Evolutionary conservation across 192 early-diverging fungal genomes (phyloP), one percentile per base, ranked within the genome.

Genomic region (Coemansia sp.): DNA sequence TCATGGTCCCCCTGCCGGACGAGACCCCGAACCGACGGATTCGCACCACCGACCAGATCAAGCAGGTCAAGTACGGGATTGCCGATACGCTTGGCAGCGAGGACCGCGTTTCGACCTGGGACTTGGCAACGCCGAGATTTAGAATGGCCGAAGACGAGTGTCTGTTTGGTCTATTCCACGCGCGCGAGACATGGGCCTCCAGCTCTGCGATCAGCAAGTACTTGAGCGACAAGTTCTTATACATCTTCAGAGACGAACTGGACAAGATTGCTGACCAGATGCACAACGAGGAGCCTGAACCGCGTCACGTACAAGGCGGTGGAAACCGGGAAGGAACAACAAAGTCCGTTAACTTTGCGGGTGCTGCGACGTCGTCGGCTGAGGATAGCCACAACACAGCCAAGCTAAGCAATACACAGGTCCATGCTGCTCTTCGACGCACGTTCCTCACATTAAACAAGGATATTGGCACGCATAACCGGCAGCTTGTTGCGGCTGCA

Each of bases 141-240:
- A 82, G 92, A 40, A 88, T 85, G 42, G 80, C 87, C n/a, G 91
- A 93, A 33, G 92, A 96, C 64, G 94, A 96, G 67, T 90, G 89
- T 35, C 63, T 96, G 2, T 95, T 96, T 84, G 94, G 90, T 8
- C 66, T 96, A 8, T 96, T 94, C 78, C 91, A 96, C 62, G 90
- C 91, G 17, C 75, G 85, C 23, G 85, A 79, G 45, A 74, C 76
- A 4, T 74, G 59, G 58, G 76, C 64, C 42, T 85, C 52, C 74
- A 90, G 67, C 75, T 76, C 75, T 34, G 80, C 75, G 1, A 77
- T 82, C 53, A 82, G 74, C 80, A 82, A 82, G 60, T 88, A 92
- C 42, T 74, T 94, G 20, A 89, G 89, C 63, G 91, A 93, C 64
- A 76, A 82, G 58, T 86, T 93, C 43, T 78, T 84, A 8, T 76